These are phyloP conservation scores for Epichloe gansuensis DNA, from an alignment of 2,329 filamentous ascomycete species.

Conservation along the genomic window DNA sequence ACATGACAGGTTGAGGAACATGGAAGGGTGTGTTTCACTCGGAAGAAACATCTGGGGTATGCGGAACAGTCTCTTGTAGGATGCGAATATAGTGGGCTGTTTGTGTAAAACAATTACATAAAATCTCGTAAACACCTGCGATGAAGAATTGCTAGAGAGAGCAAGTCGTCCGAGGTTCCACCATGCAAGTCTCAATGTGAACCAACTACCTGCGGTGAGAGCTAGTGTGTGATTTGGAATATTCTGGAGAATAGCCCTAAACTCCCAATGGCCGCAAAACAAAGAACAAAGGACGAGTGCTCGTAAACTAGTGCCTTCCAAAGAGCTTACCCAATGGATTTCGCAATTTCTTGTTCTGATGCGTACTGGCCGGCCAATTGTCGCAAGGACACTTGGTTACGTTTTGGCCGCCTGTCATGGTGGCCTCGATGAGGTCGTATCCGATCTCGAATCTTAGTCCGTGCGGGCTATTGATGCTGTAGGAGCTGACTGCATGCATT, in stretches of 20 bases:
- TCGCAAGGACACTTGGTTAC: constrained; percentile 1
- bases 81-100: background rate
- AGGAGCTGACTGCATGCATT: constrained; percentile 3
- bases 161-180: too few relatives aligned
- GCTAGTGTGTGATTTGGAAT: too few relatives aligned
- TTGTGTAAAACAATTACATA: background rate
- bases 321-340: background rate
- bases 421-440: constrained; percentile 13
- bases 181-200: too few relatives aligned
- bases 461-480: constrained; percentile 11
- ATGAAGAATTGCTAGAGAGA: too few relatives aligned
- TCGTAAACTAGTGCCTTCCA: background rate
- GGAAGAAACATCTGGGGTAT: background rate
- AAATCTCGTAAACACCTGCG: too few relatives aligned
- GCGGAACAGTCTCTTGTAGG: background rate
- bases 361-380: constrained; percentile 1
- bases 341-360: background rate
- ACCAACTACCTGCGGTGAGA: too few relatives aligned
- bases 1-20: background rate
- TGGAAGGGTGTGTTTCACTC: background rate
- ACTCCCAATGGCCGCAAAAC: background rate
- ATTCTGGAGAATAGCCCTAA: background rate
- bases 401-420: constrained; percentile 7
- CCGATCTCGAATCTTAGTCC: constrained; percentile 12
- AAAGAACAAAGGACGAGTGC: too few relatives aligned